Evolutionary conservation across 179 eudicot genomes (phyloP), one percentile per base, ranked within the genome.

Genomic region (Dionaea muscipula): DNA sequence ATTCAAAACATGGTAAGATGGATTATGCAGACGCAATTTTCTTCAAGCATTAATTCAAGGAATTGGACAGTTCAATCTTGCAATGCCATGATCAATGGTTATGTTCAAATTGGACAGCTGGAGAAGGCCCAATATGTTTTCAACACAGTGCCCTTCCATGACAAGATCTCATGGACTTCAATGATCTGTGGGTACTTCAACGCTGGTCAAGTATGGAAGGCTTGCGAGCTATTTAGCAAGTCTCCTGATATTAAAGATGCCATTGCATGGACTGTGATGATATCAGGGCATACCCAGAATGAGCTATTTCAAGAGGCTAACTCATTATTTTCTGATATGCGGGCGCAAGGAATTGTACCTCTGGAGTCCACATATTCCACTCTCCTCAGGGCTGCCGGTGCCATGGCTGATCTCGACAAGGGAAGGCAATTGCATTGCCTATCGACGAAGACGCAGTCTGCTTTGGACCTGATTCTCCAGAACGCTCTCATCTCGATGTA

Each of bases 341-440:
- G 56, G 17, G 47, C 48, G 54, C 55, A 55, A 25, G 69, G 77
- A 37, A 22, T 72, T 46, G 33, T 51, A 41, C 80, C 80, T 40
- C 38, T 65, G 18, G 59, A 62, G 36, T 55, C 70, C 40, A 58
- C 77, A 8, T 75, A 68, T 45, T 59, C 80, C 3, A 45, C 63
- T 50, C 80, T 75, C 37, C 69, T 75, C 21, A 77, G 74, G 59
- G 80, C 64, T 26, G 80, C 69, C 18, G 77, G 80, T 39, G 76
- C 72, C 18, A 43, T 50, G 43, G 65, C 76, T 62, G 28, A 65
- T 48, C 62, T 68, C 35, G 66, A 72, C 51, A 68, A 56, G 51
- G 77, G 76, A 45, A 68, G 51, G 52, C 76, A 65, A 57, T 55
- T 72, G 55, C 80, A 75, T 62, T 46, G 76, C 61, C 16, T 68